These are phyloP conservation scores for Vitis riparia DNA, from an alignment of 164 flowering plant species.

Conservation along the genomic window DNA sequence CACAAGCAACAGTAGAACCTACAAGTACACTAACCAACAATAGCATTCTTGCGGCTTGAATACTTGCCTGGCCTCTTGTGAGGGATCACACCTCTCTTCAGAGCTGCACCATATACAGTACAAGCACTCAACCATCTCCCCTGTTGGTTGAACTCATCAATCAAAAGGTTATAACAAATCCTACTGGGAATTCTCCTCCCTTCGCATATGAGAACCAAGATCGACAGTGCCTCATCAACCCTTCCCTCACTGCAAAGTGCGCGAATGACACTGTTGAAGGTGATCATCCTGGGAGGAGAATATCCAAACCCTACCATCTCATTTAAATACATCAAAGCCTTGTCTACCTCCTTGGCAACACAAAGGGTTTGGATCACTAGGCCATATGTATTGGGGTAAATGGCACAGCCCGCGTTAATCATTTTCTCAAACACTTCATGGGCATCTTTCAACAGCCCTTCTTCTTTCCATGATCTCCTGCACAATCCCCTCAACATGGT, in stretches of 20 bases:
- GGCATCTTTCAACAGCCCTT: constrained; percentile 38
- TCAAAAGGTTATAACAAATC: constrained; percentile 45
- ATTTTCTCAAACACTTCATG: constrained; percentile 52
- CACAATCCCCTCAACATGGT: constrained; percentile 58
- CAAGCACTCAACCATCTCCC: constrained; percentile 36
- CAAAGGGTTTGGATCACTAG: constrained; percentile 55
- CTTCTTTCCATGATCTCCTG: constrained; percentile 52
- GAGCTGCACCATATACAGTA: constrained; percentile 46
- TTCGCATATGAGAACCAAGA: constrained; percentile 41
- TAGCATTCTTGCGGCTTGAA: not conserved
- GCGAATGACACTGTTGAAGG: constrained; percentile 43
- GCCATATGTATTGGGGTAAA: constrained; percentile 38
- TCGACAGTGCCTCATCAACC: constrained; percentile 41
- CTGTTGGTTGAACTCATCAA: constrained; percentile 45
- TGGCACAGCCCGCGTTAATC: constrained; percentile 21
- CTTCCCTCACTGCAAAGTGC: constrained; percentile 56
- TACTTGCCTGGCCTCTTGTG: constrained; percentile 20
- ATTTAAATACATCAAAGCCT: constrained; percentile 38
- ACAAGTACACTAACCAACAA: no score
- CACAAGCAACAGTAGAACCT: no score
- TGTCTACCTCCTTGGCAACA: constrained; percentile 35
- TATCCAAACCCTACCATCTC: constrained; percentile 49
- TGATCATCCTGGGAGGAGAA: constrained; percentile 47
- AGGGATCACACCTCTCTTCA: constrained; percentile 55
- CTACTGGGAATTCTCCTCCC: constrained; percentile 28